Conservation (phyloP, 75 land plant species). For the Pinus taeda region DNA sequence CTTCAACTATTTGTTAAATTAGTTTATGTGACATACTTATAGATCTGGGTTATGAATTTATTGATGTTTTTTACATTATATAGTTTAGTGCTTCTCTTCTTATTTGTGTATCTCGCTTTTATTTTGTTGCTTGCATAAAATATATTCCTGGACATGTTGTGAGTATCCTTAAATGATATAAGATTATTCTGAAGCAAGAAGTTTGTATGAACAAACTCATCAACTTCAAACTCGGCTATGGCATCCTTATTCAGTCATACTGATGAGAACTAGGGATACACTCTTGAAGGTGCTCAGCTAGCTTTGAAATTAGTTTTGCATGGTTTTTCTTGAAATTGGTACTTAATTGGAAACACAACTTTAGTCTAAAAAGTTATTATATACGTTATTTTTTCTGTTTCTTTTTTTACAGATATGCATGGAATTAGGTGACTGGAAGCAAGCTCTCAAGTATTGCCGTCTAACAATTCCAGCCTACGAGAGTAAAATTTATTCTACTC, state of each 20-base stretch:
- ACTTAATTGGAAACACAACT: background rate
- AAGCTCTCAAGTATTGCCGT: conserved; percentile 63
- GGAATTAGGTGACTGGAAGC: conserved; percentile 67
- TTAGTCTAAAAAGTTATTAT: background rate
- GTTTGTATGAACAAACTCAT: conserved; percentile 41
- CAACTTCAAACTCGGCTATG: conserved; percentile 38
- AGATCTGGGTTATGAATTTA: background rate
- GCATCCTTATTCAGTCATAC: conserved; percentile 54
- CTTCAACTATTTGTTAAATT: background rate
- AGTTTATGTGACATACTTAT: background rate
- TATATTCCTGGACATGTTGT: background rate
- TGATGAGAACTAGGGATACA: conserved; percentile 67
- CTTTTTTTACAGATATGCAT: conserved; percentile 47
- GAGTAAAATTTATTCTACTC: conserved; percentile 38
- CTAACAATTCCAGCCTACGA: conserved; percentile 64
- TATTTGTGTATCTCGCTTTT: background rate
- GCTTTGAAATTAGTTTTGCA: background rate
- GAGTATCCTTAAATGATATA: background rate
- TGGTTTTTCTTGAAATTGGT: background rate
- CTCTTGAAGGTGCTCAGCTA: conserved; percentile 64
- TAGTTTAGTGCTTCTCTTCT: background rate
- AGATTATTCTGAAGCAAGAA: conserved; percentile 26
- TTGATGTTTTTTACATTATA: background rate
- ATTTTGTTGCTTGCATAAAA: background rate
- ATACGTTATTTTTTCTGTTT: background rate